Conservation (phyloP, 2,329 filamentous ascomycete genomes). For the Diaporthe batatas region DNA sequence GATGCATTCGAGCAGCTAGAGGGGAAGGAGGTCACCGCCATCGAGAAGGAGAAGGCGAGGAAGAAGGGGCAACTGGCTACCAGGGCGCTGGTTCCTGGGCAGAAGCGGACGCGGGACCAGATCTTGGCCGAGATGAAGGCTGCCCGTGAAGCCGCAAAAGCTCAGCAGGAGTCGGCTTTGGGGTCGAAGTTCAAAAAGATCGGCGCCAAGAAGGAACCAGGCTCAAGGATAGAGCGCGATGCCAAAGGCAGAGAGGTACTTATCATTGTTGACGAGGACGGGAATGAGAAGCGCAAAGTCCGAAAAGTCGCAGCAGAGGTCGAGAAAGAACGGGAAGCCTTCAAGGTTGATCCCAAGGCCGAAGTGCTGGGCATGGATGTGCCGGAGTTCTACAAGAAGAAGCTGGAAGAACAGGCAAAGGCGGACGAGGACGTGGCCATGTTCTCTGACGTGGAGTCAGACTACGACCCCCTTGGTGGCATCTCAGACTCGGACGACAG, state of each 20-base stretch:
- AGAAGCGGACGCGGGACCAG: slow-evolving; percentile 75
- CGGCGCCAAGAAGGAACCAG: slow-evolving; percentile 65
- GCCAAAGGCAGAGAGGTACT: slow-evolving; percentile 73
- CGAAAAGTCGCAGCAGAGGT: slow-evolving; percentile 63
- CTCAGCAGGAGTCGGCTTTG: slow-evolving; percentile 63
- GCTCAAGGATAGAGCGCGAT: slow-evolving; percentile 72
- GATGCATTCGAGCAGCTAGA: slow-evolving; percentile 75
- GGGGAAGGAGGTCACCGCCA: slow-evolving; percentile 65
- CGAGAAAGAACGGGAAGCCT: slow-evolving; percentile 52
- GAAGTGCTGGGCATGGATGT: slow-evolving; percentile 76
- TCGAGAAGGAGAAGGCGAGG: slow-evolving; percentile 64
- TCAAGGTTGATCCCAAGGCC: slow-evolving; percentile 67
- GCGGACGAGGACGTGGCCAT: slow-evolving; percentile 72
- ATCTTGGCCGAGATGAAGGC: slow-evolving; percentile 77
- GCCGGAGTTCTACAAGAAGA: slow-evolving; percentile 68
- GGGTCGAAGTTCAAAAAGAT: slow-evolving; percentile 76
- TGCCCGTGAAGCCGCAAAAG: slow-evolving; percentile 70
- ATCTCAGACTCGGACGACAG: slow-evolving; percentile 62
- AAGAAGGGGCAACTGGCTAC: slow-evolving; percentile 74
- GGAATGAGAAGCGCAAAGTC: slow-evolving; percentile 75
- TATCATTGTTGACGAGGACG: slow-evolving; percentile 75
- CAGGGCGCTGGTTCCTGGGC: slow-evolving; percentile 64
- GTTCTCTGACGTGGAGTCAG: slow-evolving; percentile 74
- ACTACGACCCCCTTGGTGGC: slow-evolving; percentile 76
- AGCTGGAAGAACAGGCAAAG: slow-evolving; percentile 60